Conservation (phyloP, 768 basidiomycete genomes). For the Chalciporus chontae region DNA sequence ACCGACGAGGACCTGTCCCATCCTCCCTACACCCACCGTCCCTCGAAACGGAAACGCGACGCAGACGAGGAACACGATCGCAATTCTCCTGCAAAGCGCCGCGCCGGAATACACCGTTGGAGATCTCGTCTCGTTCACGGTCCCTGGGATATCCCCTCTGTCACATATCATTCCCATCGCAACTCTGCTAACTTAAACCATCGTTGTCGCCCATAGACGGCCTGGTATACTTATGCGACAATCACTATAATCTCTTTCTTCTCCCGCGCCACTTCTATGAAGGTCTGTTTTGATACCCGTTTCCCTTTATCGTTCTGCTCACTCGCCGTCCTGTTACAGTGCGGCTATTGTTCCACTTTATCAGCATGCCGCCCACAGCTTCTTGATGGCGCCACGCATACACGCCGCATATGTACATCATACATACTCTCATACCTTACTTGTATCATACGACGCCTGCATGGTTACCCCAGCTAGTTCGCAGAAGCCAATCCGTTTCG, state of each 20-base stretch:
- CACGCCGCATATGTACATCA: conserved; percentile 28
- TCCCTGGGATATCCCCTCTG: conserved; percentile 6
- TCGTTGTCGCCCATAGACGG: conserved; percentile 13
- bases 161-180: conserved; percentile 7
- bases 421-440: conserved; percentile 19
- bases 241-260: conserved; percentile 9
- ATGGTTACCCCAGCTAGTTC: conserved; percentile 5
- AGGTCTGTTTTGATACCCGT: too few relatives aligned
- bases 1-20: conserved; percentile 67
- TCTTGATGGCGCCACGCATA: conserved; percentile 9
- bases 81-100: conserved; percentile 24
- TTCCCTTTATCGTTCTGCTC: conserved; percentile 10
- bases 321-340: conserved; percentile 11
- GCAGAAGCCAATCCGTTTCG: neutral
- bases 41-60: conserved; percentile 53
- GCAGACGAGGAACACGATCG: conserved; percentile 11
- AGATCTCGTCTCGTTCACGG: conserved; percentile 15
- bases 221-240: neutral
- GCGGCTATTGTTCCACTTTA: conserved; percentile 5
- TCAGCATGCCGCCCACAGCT: conserved; percentile 6
- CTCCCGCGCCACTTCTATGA: neutral
- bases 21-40: conserved; percentile 58
- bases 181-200: conserved; percentile 16
- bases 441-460: conserved; percentile 23
- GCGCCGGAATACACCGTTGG: conserved; percentile 14